Evolutionary conservation across 2,329 filamentous ascomycete genomes (phyloP).

Genomic region (Raffaelea ambrosiae): DNA sequence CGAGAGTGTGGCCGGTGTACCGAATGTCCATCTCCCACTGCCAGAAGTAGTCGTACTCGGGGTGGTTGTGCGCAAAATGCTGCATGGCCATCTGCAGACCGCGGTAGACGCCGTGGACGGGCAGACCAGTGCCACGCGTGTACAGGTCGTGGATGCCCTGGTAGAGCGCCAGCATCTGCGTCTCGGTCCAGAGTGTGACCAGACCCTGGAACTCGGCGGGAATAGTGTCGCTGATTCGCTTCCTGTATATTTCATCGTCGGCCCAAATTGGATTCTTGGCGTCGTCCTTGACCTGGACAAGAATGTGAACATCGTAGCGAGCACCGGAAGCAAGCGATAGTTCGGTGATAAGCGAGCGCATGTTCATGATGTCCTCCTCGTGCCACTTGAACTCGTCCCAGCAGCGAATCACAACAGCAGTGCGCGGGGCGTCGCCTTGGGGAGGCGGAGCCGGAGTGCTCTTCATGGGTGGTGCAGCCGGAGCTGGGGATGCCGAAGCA

Average conservation of each 20-base stretch:
- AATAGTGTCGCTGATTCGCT: conserved; percentile 58
- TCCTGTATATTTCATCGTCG: conserved; percentile 58
- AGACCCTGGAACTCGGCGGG: conserved; percentile 83
- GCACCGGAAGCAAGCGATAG: conserved; percentile 72
- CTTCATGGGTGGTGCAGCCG: background rate
- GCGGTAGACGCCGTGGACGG: conserved; percentile 86
- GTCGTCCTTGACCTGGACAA: conserved; percentile 77
- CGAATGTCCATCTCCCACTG: conserved; percentile 93
- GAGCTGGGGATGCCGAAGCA: background rate
- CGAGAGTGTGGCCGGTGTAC: conserved; percentile 81
- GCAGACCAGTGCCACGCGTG: conserved; percentile 54
- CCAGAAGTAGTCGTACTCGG: conserved; percentile 88
- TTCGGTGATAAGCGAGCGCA: conserved; percentile 79
- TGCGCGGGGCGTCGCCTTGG: conserved; percentile 39
- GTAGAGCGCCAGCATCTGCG: conserved; percentile 86
- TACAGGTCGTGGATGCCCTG: conserved; percentile 77
- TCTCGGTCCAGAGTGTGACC: conserved; percentile 86
- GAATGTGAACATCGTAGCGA: conserved; percentile 77
- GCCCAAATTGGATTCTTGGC: conserved; percentile 69
- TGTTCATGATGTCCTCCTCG: conserved; percentile 70
- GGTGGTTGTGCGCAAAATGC: conserved; percentile 80
- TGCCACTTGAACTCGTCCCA: conserved; percentile 77
- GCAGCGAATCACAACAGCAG: conserved; percentile 71
- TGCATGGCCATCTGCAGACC: conserved; percentile 92
- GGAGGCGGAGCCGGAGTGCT: background rate